Evolutionary conservation across 768 basidiomycete genomes (phyloP).

Genomic region (Favolaschia claudopus): DNA sequence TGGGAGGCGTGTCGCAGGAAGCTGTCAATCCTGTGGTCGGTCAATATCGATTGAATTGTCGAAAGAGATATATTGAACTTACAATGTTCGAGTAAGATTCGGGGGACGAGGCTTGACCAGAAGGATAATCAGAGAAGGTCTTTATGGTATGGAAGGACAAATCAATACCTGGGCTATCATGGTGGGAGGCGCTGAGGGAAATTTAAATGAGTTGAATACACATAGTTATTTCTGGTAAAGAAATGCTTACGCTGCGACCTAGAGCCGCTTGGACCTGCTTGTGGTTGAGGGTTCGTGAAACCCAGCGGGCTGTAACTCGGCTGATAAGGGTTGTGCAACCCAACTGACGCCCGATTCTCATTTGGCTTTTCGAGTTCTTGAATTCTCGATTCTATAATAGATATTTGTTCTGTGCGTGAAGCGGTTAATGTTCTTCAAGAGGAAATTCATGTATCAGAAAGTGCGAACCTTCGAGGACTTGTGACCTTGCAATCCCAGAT

Average conservation of each 20-base stretch:
- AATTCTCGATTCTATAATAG: constrained; percentile 16
- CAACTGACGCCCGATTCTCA: not conserved
- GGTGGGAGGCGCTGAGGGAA: not conserved
- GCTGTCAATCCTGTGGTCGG: not conserved
- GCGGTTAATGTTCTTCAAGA: not conserved
- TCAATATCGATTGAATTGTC: too few species aligned
- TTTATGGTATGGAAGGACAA: not conserved
- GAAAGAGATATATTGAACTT: not conserved
- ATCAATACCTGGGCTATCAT: not conserved
- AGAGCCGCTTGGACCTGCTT: too few species aligned
- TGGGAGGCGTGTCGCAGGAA: constrained; percentile 2
- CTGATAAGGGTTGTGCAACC: constrained; percentile 10
- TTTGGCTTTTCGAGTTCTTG: constrained; percentile 10
- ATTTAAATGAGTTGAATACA: not conserved
- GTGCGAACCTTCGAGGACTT: constrained; percentile 15
- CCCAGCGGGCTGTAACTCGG: not conserved
- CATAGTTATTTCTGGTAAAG: too few species aligned
- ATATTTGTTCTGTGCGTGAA: constrained; percentile 16
- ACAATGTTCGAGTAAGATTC: not conserved
- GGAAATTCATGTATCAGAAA: not conserved
- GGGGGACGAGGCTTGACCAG: not conserved
- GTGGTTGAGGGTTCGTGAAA: too few species aligned
- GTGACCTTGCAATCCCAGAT: constrained; percentile 1
- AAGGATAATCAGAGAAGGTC: not conserved
- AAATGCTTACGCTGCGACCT: too few species aligned